phyloP scores from a whole-genome alignment of 345 rosid genomes.

The Erodium maritimum region DNA sequence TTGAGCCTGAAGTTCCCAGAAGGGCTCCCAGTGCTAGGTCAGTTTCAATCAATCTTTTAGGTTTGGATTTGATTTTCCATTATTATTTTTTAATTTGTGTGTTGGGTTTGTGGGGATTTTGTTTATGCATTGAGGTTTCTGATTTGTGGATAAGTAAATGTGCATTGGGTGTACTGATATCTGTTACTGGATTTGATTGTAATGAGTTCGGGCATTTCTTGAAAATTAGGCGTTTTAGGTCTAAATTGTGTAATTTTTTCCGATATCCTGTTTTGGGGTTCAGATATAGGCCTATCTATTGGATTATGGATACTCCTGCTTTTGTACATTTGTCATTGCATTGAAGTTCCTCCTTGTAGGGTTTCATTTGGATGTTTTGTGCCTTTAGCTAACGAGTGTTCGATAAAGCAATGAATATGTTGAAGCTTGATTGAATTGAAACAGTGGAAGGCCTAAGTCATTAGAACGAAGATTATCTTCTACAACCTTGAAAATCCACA shows the following conservation, averaged over 20 bases:
- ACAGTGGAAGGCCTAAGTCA: background rate
- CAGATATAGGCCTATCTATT: too few relatives aligned
- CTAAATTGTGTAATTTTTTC: background rate
- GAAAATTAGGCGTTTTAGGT: too few relatives aligned
- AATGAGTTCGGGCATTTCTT: background rate
- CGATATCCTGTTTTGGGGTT: constrained; percentile 8
- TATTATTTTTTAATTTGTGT: background rate
- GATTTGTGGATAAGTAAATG: too few relatives aligned
- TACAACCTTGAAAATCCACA: background rate
- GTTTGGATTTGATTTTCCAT: background rate
- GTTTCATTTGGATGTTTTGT: too few relatives aligned
- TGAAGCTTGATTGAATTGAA: background rate
- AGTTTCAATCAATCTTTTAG: background rate
- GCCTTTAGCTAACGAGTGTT: background rate
- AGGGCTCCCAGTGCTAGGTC: constrained; percentile 98
- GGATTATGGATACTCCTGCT: too few relatives aligned
- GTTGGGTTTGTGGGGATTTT: background rate
- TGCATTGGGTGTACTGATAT: too few relatives aligned
- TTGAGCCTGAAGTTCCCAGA: constrained; percentile 91
- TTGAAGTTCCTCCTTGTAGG: too few relatives aligned
- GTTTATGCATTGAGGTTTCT: too few relatives aligned
- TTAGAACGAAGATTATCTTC: background rate
- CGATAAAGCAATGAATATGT: background rate
- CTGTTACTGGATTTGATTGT: background rate
- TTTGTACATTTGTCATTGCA: background rate